A percentile compares a stretch with the other conserved stretches of the same genome.
phyloP scores from a whole-genome alignment of 495 filamentous ascomycete species.

The Trichoderma asperelloides region DNA sequence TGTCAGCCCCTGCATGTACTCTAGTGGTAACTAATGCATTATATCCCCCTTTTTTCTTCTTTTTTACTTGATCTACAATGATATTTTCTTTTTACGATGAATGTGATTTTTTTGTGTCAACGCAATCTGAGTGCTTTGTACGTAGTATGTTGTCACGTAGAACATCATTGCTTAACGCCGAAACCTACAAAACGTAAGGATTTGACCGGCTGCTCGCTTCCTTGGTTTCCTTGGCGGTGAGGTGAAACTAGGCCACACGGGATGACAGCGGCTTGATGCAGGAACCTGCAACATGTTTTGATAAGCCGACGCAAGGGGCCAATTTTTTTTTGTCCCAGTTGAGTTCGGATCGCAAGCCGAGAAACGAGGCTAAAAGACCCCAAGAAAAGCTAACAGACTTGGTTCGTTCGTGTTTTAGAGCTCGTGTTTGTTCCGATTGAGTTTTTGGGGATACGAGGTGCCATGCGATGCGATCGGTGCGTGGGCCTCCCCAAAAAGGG shows the following conservation, averaged over 20 bases:
- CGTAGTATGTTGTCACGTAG: not conserved
- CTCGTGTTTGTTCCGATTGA: not conserved
- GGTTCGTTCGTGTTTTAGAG: not conserved
- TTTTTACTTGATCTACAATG: not conserved
- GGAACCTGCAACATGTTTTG: not conserved
- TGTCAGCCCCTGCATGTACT: conserved; percentile 8
- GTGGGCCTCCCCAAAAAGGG: no score
- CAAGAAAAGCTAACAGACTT: not conserved
- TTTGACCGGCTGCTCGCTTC: not conserved
- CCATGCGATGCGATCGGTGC: no score
- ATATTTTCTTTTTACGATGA: not conserved
- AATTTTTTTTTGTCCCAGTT: not conserved
- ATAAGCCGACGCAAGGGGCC: not conserved
- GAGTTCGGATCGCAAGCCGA: not conserved
- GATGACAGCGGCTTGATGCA: not conserved
- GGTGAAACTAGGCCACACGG: not conserved
- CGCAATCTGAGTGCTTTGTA: not conserved
- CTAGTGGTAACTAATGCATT: conserved; percentile 8
- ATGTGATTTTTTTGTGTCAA: not conserved
- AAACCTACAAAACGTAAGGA: not conserved
- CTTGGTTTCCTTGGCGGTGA: not conserved
- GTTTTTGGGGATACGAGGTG: not conserved
- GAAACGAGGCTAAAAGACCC: not conserved
- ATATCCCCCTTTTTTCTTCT: conserved; percentile 4
- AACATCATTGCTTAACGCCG: no score